Evolutionary conservation across 768 basidiomycete species (phyloP), one percentile per base, ranked within the genome.

Genomic region (Calocera viscosa): DNA sequence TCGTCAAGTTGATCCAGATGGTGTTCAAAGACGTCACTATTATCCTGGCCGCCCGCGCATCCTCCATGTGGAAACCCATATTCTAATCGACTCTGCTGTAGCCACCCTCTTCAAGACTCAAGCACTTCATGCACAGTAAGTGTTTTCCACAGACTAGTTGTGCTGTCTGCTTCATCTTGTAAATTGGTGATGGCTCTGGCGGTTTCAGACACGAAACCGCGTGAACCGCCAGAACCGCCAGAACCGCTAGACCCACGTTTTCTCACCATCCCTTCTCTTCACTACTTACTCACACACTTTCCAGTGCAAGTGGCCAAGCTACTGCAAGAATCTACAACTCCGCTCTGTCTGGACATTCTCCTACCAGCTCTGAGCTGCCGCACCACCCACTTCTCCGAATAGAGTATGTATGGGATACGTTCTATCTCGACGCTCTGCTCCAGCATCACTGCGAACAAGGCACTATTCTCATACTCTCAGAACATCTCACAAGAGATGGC

Each of bases 391-490:
- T 32, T 2, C 53, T 60, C 53, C 19, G 53, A 2, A 12, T 10
- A 26, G 65, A 49, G 26, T 34, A 68, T 32, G 43, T 68, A 14
- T 68, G 65, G 65, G 67, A 68, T 24, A 47, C 47, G 2, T 68
- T 68, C 65, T 68, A 22, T 47, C 3, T 65, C 12, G 35, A 66
- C 35, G 40, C 38, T 17, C 24, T 68, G 3, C 65, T 68, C 3
- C 34, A 22, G 8, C 43, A 68, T 28, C 39, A 53, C 40, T 2
- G 8, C 2, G 49, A 60, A 43, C 40, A 43, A 17, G 43, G 22
- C 11, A 30, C 26, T 24, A 28, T 28, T 3, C 65, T 66, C 32
- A 2, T 34, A 16, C 63, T 67, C 0, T 26, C 34, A 12, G 34
- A 67, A 35, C 24, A 35, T 19, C n/a, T 35, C 32, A 1, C 66